Evolutionary conservation across 495 filamentous ascomycete species (phyloP), one percentile per base, ranked within the genome.

Genomic region (Trichocladium antarcticum): DNA sequence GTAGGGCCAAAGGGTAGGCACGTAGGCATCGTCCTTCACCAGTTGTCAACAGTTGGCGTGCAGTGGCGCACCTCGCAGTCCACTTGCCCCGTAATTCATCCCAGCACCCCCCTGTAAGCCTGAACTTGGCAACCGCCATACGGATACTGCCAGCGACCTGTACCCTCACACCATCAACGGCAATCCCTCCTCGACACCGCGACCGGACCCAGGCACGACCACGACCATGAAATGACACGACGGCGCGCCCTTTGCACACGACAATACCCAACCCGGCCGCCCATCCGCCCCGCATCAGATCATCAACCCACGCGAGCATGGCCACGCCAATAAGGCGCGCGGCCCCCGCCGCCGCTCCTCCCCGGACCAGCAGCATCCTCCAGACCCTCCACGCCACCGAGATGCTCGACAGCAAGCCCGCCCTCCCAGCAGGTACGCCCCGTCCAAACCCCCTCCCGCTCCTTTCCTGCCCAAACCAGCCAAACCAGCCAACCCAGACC

Each of bases 331-430:
- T 42, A 34, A 12, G 52, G 54, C 22, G 50, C 40, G 37, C 45
- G 41, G 35, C 39, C 32, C 21, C 24, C 37, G 32, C 49, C 41
- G 36, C 34, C 12, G 29, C 40, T 12, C 14, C 31, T 6, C 22
- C 45, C 21, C 45, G 53, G 34, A 60, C 35, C 40, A 61, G 37
- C 40, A 73, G 82, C 68, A 80, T 90, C 54, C 66, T 93, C 57
- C 76, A 79, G 16, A 81, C 86, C 4, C 69, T 95, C 45, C 82
- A 81, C 55, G 80, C 80, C 24, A 83, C 86, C 42, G 77, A 83
- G 69, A 85, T 92, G 67, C 69, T 85, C 53, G 77, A 85, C 37
- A 72, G 76, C 35, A 85, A 86, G 65, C 77, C 87, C 19, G 71
- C 81, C 14, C 73, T 95, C 20, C 88, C 88, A 47, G 87, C 87